These are phyloP conservation scores for Oryza brachyantha DNA, from an alignment of 176 grass and related monocot genomes.

Conservation along the genomic window DNA sequence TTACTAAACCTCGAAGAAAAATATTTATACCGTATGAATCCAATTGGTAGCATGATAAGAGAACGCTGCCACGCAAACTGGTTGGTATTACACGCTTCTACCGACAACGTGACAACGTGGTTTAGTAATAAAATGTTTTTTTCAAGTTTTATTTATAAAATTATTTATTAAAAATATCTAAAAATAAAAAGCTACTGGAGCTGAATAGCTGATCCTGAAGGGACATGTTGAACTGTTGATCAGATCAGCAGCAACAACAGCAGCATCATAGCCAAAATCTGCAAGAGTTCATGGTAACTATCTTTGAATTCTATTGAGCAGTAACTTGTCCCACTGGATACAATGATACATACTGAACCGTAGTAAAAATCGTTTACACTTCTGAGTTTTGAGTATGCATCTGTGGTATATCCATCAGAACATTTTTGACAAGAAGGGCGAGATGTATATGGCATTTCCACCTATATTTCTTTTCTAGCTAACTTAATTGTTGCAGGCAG, in stretches of 20 bases:
- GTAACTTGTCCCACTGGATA: slow-evolving; percentile 9
- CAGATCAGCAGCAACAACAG: background rate
- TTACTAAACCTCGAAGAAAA: too few relatives aligned
- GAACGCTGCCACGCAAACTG: too few relatives aligned
- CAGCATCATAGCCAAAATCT: background rate
- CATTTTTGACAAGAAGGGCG: background rate
- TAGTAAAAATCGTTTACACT: slow-evolving; percentile 5
- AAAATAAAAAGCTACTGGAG: background rate
- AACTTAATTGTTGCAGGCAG: slow-evolving; percentile 60
- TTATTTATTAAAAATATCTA: too few relatives aligned
- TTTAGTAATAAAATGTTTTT: too few relatives aligned
- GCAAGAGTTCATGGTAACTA: background rate
- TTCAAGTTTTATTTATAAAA: too few relatives aligned
- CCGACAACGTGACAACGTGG: too few relatives aligned
- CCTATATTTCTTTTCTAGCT: background rate
- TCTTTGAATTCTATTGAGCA: slow-evolving; percentile 28
- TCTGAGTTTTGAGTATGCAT: slow-evolving; percentile 1
- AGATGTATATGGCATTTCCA: slow-evolving; percentile 12
- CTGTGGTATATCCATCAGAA: slow-evolving; percentile 10
- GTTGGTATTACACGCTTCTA: too few relatives aligned
- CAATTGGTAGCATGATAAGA: too few relatives aligned
- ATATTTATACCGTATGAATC: too few relatives aligned
- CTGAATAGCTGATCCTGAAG: too few relatives aligned
- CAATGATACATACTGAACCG: slow-evolving; percentile 5
- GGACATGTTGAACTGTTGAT: background rate